Evolutionary conservation across 805 yeast species (phyloP).

Genomic region (Pichia exigua): DNA sequence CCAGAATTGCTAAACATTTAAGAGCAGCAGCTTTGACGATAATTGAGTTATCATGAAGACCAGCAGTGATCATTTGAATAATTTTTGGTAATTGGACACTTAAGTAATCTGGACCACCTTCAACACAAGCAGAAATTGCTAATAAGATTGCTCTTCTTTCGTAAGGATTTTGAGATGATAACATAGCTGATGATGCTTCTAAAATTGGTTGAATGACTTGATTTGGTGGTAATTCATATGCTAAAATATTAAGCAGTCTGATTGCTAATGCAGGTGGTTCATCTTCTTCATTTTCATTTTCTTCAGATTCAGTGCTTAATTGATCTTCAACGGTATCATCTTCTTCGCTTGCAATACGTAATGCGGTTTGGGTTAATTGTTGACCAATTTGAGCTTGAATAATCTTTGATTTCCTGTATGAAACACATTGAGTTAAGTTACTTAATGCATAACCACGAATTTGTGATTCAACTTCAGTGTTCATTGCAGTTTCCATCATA

Average conservation of each 20-base stretch:
- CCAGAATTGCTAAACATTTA: constrained; percentile 68
- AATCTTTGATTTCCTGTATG: constrained; percentile 75
- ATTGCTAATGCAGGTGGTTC: constrained; percentile 71
- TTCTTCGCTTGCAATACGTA: constrained; percentile 70
- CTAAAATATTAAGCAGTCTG: constrained; percentile 68
- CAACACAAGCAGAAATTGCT: constrained; percentile 72
- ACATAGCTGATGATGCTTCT: constrained; percentile 49
- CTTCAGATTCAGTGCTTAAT: constrained; percentile 73
- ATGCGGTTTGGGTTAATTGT: constrained; percentile 62
- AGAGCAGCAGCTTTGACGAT: constrained; percentile 82
- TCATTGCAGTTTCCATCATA: constrained; percentile 67
- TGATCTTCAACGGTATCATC: constrained; percentile 73
- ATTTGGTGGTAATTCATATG: constrained; percentile 83
- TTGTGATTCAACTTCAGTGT: constrained; percentile 66
- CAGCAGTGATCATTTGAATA: constrained; percentile 63
- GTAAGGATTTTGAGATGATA: constrained; percentile 56
- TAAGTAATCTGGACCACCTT: constrained; percentile 92
- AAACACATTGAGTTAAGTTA: constrained; percentile 70
- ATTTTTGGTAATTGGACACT: constrained; percentile 67
- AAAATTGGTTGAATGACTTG: constrained; percentile 81
- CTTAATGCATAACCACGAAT: constrained; percentile 76
- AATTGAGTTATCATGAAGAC: constrained; percentile 67
- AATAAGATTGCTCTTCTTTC: constrained; percentile 85
- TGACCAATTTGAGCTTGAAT: constrained; percentile 79
- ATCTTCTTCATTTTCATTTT: constrained; percentile 89